Conservation (phyloP, 345 rosid genomes). For the sweet orange (Citrus sinensis) region DNA sequence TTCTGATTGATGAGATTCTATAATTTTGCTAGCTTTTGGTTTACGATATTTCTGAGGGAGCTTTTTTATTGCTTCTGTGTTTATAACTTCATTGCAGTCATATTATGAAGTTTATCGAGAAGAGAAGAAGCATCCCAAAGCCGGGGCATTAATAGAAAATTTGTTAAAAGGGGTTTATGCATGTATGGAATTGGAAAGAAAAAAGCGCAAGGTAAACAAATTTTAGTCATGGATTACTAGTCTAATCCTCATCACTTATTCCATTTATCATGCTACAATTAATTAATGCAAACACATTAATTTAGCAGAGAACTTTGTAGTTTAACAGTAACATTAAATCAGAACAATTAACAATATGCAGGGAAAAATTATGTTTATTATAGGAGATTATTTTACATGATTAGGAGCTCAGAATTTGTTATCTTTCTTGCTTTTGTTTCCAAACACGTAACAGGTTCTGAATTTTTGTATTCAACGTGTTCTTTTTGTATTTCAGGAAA, state of each 20-base stretch:
- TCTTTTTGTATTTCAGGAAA: slow-evolving; percentile 6
- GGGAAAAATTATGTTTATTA: neutral
- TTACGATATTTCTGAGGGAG: neutral
- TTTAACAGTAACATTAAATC: neutral
- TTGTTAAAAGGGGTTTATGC: neutral
- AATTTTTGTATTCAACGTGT: neutral
- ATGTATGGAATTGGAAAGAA: neutral
- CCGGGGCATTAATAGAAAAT: neutral
- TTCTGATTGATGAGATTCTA: neutral
- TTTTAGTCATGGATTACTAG: neutral
- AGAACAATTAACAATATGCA: neutral
- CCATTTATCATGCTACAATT: neutral
- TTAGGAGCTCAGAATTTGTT: neutral
- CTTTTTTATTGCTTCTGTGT: neutral
- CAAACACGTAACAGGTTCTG: neutral
- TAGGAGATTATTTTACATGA: neutral
- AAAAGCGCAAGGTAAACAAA: neutral
- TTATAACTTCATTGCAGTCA: neutral
- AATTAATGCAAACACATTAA: neutral
- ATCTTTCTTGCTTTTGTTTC: neutral
- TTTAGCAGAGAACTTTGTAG: neutral
- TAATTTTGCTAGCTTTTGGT: neutral
- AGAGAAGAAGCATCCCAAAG: neutral
- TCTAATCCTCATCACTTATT: neutral
- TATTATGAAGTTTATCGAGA: neutral